Evolutionary conservation across 768 basidiomycete genomes (phyloP), one percentile per base, ranked within the genome.

Genomic region (Tephrocybe rancida): DNA sequence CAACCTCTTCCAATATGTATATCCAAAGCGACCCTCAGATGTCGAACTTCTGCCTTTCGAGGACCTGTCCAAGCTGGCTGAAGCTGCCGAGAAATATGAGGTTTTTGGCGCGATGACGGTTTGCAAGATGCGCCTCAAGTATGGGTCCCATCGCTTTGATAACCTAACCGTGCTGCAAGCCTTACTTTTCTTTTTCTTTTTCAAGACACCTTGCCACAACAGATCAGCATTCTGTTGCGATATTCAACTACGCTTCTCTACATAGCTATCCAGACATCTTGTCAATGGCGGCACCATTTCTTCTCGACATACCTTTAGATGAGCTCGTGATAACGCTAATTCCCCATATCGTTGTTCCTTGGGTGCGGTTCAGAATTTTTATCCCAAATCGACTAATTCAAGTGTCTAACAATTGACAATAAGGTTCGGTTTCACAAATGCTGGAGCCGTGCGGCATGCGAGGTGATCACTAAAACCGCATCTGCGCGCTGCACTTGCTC

Each of bases 81-180:
- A 71, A 41, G 68, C 69, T 2, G 69, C 66, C 18, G 68, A 69
- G 49, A 71, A 71, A 46, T 71, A 71, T 38, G 64, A 68, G 48
- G 64, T 69, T 1, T 68, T 60, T 43, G 46, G 19, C 13, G n/a
- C 21, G 21, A 41, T 41, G 39, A 59, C 11, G 62, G 63, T 4
- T 64, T 69, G 44, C 59, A 64, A 44, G 51, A 61, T 22, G 67
- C 67, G 37, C 3, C 47, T 64, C 32, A 63, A 55, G 27, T 66
- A 70, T 63, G 62, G n/a, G n/a, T n/a, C n/a, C n/a, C n/a, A n/a
- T n/a, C 19, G 34, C 18, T 41, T 4, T 1, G n/a, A 13, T 41
- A 32, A 6, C 30, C 22, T 44, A n/a, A n/a, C n/a, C n/a, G n/a
- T n/a, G n/a, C n/a, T n/a, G n/a, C n/a, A n/a, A 10, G 3, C 43